Evolutionary conservation across 305 asterid genomes (phyloP), one percentile per base, ranked within the genome.

Genomic region (Caryopteris hybrid): DNA sequence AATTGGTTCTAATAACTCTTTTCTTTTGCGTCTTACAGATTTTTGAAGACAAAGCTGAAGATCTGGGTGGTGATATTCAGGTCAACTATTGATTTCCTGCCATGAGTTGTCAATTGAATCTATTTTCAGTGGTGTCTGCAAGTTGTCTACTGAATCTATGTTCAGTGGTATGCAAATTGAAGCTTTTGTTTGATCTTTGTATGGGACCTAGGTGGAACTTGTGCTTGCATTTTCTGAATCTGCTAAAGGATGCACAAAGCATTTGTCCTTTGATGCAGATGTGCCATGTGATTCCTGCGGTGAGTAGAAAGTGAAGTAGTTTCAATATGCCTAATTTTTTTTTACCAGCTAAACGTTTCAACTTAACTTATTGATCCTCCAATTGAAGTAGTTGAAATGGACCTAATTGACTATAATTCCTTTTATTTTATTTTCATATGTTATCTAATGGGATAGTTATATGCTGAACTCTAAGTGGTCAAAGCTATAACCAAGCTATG

Each of bases 241-340:
- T 58, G 86, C 96, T 71, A 74, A 74, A 77, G 98, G 97, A 78
- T 92, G 97, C 85, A 84, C 84, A 23, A 92, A 86, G 81, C 75
- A 80, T 71, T 74, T 90, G 64, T 92, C 96, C 18, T 80, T 91
- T 33, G 85, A 90, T 75, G 96, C 96, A 69, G 87, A 81, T 75
- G 87, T 90, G 76, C 96, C 96, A 29, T 92, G 98, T 74, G 92
- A 83, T 80, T 78, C 85, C 73, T 92, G 97, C 68, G 0, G 97
- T 92, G 78, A 88, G 97, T 88, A 61, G 59, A 76, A 58, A 45
- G 45, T 69, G 66, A 64, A 81, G 54, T 53, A 23, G 2, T 16
- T 47, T 56, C 43, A n/a, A 41, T 61, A 60, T 47, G 12, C 21
- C 17, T 72, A 8, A 31, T 25, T 64, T 38, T 42, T 48, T 53